Evolutionary conservation across 495 filamentous ascomycete genomes (phyloP), one percentile per base, ranked within the genome.

Genomic region (Tetracladium marchalianum): DNA sequence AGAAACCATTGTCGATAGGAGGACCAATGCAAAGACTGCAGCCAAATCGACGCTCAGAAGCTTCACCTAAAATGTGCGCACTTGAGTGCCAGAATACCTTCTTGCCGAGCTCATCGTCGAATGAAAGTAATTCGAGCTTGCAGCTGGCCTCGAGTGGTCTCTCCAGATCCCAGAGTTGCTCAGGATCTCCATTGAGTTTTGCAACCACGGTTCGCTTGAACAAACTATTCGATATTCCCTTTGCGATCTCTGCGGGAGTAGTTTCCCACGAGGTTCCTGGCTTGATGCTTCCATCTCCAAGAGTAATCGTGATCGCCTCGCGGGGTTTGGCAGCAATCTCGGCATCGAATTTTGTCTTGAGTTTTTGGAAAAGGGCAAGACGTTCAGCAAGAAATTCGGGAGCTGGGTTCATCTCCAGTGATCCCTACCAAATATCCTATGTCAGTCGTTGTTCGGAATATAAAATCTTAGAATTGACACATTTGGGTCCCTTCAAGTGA

Each of bases 21-120:
- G 92, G 92, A 8, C 92, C 92, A 57, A 95, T 88, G 53, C 87
- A 94, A 39, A 98, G 73, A 48, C 89, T 78, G 66, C 89, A 96
- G 38, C 84, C 85, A 61, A 85, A 98, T 52, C 89, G 77, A 51
- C 81, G 77, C 63, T 98, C 93, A 35, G 81, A 85, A 39, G 88
- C 87, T 63, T 96, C 90, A 46, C 92, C 92, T n/a, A 98, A 78
- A 45, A 87, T 75, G 63, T 98, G 92, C 22, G 92, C 92, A 51
- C 81, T 87, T 2, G 84, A 90, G 63, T 98, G 92, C 88, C 87
- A 93, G 60, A 90, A 94, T 6, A 92, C 87, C 50, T 83, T 77
- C 59, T 73, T 83, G 51, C 86, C 92, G 61, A 93, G 80, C 5
- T 85, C 80, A 60, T 89, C 68, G 41, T 88, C 84, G 64, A 96